phyloP scores from a whole-genome alignment of 495 filamentous ascomycete genomes.

The Platismatia glauca region DNA sequence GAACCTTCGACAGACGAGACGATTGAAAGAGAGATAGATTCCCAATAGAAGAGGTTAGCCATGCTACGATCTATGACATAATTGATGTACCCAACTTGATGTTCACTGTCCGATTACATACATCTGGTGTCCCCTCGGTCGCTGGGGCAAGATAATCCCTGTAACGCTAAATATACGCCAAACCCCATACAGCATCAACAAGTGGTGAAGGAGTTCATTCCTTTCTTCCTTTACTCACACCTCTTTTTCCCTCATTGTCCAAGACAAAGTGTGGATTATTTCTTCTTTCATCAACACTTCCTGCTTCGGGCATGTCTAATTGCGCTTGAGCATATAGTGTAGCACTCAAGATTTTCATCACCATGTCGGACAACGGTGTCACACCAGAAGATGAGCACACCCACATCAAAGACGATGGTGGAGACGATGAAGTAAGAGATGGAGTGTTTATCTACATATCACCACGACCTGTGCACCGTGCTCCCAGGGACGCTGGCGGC shows the following conservation, averaged over 20 bases:
- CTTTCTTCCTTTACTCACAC: neutral
- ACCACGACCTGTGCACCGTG: conserved; percentile 15
- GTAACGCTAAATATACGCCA: neutral
- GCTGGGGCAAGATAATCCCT: too few species aligned
- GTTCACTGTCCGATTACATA: too few species aligned
- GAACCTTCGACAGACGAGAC: neutral
- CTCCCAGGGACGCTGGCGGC: conserved; percentile 12
- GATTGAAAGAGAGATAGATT: neutral
- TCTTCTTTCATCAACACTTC: neutral
- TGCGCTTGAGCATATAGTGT: neutral
- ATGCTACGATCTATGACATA: neutral
- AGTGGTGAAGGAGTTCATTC: neutral
- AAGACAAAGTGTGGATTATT: neutral
- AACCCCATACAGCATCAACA: neutral
- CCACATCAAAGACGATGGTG: conserved; percentile 25
- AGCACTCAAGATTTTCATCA: neutral
- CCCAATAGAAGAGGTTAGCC: neutral
- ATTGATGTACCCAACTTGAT: too few species aligned
- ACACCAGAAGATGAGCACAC: conserved; percentile 20
- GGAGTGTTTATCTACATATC: conserved; percentile 17
- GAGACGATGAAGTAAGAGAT: conserved; percentile 31
- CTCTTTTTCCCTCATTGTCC: neutral
- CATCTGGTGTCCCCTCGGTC: too few species aligned
- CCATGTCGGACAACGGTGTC: conserved; percentile 25
- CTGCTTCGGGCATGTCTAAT: neutral